Conservation (phyloP, 2,329 filamentous ascomycete species). For the Claviceps sp. region DNA sequence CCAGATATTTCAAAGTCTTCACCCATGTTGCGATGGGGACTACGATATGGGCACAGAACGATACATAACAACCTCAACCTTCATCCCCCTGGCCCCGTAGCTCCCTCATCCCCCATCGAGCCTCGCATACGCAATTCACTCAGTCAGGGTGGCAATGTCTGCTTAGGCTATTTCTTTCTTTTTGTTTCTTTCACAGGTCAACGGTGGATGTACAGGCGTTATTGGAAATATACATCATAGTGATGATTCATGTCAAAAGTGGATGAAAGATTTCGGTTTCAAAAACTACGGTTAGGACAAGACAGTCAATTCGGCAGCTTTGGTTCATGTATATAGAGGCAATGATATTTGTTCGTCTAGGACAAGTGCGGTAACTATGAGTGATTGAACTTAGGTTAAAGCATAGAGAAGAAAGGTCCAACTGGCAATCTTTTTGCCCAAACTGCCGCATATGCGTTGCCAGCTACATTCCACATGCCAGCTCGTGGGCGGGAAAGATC, state of each 20-base stretch:
- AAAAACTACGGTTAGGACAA: not conserved
- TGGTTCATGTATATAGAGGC: not conserved
- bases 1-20: not conserved
- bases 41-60: not conserved
- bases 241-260: constrained; percentile 4
- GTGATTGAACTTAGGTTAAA: not conserved
- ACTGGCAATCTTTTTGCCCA: no score
- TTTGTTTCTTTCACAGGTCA: not conserved
- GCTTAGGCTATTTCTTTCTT: not conserved
- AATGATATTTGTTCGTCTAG: not conserved
- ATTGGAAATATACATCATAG: constrained; percentile 2
- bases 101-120: not conserved
- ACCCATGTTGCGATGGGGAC: not conserved
- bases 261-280: not conserved
- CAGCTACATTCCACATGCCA: not conserved
- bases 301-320: not conserved
- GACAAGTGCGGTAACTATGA: not conserved
- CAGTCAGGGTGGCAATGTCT: not conserved
- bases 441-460: not conserved
- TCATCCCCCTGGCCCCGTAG: not conserved
- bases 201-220: not conserved
- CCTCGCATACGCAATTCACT: not conserved
- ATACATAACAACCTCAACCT: no score
- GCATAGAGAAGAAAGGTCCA: not conserved
- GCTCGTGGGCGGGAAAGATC: no score